These are phyloP conservation scores for Bombardia bombarda DNA, from an alignment of 495 filamentous ascomycete genomes.

Conservation along the genomic window DNA sequence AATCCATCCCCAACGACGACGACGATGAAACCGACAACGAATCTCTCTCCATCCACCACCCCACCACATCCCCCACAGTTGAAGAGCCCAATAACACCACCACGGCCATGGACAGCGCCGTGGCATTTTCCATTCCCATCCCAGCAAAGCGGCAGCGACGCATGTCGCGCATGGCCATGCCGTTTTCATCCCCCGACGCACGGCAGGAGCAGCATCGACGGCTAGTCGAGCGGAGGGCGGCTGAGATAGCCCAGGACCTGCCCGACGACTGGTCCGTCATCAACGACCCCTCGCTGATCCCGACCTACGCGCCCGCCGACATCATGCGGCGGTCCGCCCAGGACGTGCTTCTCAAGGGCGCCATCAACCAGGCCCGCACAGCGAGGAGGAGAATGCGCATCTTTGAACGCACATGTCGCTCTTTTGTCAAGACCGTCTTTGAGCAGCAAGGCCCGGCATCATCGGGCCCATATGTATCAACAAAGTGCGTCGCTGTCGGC, in stretches of 20 bases:
- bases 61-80: too few species aligned
- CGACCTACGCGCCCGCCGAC: slow-evolving; percentile 13
- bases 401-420: slow-evolving; percentile 7
- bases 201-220: neutral
- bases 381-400: slow-evolving; percentile 7
- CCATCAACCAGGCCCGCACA: slow-evolving; percentile 7
- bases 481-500: slow-evolving; percentile 13
- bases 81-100: too few species aligned
- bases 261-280: slow-evolving; percentile 15
- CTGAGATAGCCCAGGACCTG: neutral
- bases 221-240: too few species aligned
- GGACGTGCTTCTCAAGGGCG: slow-evolving; percentile 6
- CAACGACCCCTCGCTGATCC: slow-evolving; percentile 12
- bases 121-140: too few species aligned
- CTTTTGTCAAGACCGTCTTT: slow-evolving; percentile 4
- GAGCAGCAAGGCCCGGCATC: neutral
- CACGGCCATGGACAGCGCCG: too few species aligned
- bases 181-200: slow-evolving; percentile 5
- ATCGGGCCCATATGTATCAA: neutral
- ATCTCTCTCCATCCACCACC: too few species aligned
- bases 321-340: slow-evolving; percentile 7
- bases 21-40: neutral
- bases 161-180: slow-evolving; percentile 10
- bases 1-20: too few species aligned
- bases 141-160: neutral